These are phyloP conservation scores for Myxozyma geophila DNA, from an alignment of 805 yeast genomes.

Conservation along the genomic window DNA sequence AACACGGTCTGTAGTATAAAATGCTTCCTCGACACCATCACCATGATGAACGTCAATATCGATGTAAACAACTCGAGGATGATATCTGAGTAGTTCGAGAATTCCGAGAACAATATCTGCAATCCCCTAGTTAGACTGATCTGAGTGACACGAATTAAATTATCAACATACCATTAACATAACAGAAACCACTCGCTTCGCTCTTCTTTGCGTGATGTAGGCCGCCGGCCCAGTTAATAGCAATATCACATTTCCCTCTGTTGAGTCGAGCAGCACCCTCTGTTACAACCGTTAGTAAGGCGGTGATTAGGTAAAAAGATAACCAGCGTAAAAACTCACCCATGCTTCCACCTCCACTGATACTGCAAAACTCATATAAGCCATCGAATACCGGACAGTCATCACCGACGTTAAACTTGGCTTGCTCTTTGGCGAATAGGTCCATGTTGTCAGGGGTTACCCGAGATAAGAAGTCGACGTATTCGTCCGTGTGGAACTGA, in stretches of 20 bases:
- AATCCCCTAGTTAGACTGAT: not conserved
- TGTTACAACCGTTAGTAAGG: slow-evolving; percentile 4
- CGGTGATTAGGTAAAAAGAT: not conserved
- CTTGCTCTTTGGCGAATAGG: slow-evolving; percentile 73
- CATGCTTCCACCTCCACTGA: slow-evolving; percentile 91
- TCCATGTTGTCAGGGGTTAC: slow-evolving; percentile 33
- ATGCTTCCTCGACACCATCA: slow-evolving; percentile 97
- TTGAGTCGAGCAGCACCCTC: slow-evolving; percentile 86
- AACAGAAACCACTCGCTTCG: slow-evolving; percentile 95
- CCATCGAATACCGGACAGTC: slow-evolving; percentile 97
- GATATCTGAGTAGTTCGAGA: slow-evolving; percentile 79
- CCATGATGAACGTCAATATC: slow-evolving; percentile 97
- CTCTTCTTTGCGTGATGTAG: slow-evolving; percentile 94
- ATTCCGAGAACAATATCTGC: slow-evolving; percentile 86
- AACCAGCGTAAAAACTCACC: slow-evolving; percentile 49
- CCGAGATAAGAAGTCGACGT: slow-evolving; percentile 69
- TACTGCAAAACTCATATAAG: slow-evolving; percentile 83
- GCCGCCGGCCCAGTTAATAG: slow-evolving; percentile 96
- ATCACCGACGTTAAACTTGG: slow-evolving; percentile 94
- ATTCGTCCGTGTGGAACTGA: slow-evolving; percentile 97
- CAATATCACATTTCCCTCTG: slow-evolving; percentile 87
- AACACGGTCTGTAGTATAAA: slow-evolving; percentile 90
- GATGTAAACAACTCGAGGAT: slow-evolving; percentile 89
- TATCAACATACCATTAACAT: slow-evolving; percentile 58
- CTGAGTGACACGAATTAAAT: too few species aligned